A percentile compares a stretch with the other conserved stretches of the same genome.
Conservation (phyloP, 2,329 filamentous ascomycete species). For the Grosmannia huntii region DNA sequence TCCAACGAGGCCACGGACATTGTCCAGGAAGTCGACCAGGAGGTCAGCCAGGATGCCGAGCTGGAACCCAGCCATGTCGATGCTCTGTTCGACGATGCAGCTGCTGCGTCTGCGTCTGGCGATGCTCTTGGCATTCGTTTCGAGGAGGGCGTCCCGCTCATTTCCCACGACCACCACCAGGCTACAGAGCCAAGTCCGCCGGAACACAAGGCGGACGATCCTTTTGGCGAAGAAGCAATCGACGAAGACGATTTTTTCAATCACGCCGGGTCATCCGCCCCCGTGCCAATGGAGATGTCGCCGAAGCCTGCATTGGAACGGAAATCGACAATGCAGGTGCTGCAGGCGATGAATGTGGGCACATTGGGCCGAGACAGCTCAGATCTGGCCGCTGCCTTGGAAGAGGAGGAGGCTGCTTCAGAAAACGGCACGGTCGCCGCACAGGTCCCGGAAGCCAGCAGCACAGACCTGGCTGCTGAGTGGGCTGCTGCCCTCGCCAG, state of each 20-base stretch:
- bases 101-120: conserved; percentile 29
- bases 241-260: conserved; percentile 50
- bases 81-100: conserved; percentile 19
- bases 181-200: background rate
- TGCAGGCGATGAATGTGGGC: conserved; percentile 34
- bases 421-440: conserved; percentile 8
- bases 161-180: conserved; percentile 23
- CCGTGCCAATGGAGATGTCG: background rate
- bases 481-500: conserved; percentile 76
- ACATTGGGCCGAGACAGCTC: conserved; percentile 10
- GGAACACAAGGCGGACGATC: conserved; percentile 6
- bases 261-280: conserved; percentile 25
- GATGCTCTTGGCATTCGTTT: conserved; percentile 45
- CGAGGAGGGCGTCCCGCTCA: conserved; percentile 57
- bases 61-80: too few species aligned
- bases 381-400: conserved; percentile 18
- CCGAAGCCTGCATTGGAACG: conserved; percentile 34
- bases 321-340: conserved; percentile 57
- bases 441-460: conserved; percentile 8
- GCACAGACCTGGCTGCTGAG: conserved; percentile 61
- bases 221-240: conserved; percentile 31
- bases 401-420: conserved; percentile 15
- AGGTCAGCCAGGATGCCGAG: conserved; percentile 18
- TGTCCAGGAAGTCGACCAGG: conserved; percentile 31
- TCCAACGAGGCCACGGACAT: conserved; percentile 40